Base-by-base conservation (phyloP, 179 eudicot genomes). In the Beta lomatogona region DNA sequence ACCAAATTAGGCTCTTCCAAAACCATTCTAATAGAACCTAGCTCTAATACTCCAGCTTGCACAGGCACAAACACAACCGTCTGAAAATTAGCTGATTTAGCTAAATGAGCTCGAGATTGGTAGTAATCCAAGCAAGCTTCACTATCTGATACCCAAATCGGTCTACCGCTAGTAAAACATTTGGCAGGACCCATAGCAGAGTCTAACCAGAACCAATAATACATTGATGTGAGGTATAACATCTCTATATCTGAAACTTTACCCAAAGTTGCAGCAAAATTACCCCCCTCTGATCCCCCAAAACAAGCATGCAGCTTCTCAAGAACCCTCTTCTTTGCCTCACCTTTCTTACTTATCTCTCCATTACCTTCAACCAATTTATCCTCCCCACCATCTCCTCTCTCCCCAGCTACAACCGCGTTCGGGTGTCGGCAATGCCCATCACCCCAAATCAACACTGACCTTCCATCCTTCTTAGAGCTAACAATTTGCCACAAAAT, bases 221-320 rank as follows among this genome's bases (percentile, higher is more conserved):
- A 95, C 97, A 92, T 92, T 0, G 97, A 92, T 6, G 93, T 85
- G 28, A 93, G 88, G 74, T 88, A 93, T 80, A 95, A 83, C 97
- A 95, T 91, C 86, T 92, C 93, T 52, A 93, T 71, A 86, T 92
- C 92, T 0, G 98, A 93, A 72, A 95, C 90, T 21, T 67, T 81
- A 85, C 90, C 97, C 82, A 91, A 81, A 54, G 77, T 89, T 2
- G 83, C 82, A 18, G 88, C 91, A 79, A 81, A 81, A 70, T 87
- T 88, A 80, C 85, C 90, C 79, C 88, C 92, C 19, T 86, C 80
- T 0, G 88, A 83, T 4, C 92, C 91, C 55, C 93, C 89, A 86
- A 92, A 92, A 45, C 88, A 93, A 66, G 89, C 84, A 79, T 92
- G 90, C 16, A 95, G 83, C 88, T 81, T 92, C 72, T 90, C 91